Evolutionary conservation across 2,329 filamentous ascomycete species (phyloP).

Genomic region (Sclerotinia borealis): DNA sequence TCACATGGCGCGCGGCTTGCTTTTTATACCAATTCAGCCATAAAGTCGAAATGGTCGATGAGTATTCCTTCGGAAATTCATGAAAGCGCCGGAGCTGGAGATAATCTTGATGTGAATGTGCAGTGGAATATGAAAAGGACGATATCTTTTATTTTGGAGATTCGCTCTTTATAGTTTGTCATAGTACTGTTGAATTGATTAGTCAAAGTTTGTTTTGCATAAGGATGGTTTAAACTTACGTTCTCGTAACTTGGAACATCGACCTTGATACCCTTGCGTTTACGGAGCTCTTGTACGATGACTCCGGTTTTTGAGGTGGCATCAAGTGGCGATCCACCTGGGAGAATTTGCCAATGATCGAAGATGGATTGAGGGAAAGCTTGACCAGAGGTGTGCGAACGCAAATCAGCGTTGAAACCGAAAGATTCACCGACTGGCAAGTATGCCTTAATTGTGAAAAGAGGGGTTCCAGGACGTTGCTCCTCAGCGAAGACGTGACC

Average conservation of each 20-base stretch:
- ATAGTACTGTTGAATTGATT: slow-evolving; percentile 69
- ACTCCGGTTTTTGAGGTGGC: slow-evolving; percentile 71
- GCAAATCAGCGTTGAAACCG: slow-evolving; percentile 98
- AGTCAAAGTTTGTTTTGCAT: slow-evolving; percentile 27
- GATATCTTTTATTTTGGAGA: slow-evolving; percentile 30
- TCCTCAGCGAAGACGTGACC: slow-evolving; percentile 99
- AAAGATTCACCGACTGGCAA: slow-evolving; percentile 95
- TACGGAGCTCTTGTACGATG: slow-evolving; percentile 85
- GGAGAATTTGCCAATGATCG: slow-evolving; percentile 96
- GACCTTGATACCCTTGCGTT: slow-evolving; percentile 99
- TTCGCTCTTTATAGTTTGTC: slow-evolving; percentile 79
- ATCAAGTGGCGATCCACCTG: slow-evolving; percentile 90
- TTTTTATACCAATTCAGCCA: slow-evolving; percentile 25
- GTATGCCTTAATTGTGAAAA: slow-evolving; percentile 99
- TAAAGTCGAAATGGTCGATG: slow-evolving; percentile 19
- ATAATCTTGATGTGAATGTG: slow-evolving; percentile 21
- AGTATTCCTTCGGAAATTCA: slow-evolving; percentile 26
- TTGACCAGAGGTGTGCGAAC: slow-evolving; percentile 88
- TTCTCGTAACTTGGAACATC: slow-evolving; percentile 90
- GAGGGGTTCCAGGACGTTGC: slow-evolving; percentile 96
- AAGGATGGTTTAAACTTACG: slow-evolving; percentile 55
- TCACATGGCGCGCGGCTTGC: slow-evolving; percentile 25
- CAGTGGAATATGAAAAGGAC: slow-evolving; percentile 23
- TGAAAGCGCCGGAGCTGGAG: slow-evolving; percentile 24
- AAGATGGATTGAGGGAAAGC: slow-evolving; percentile 99